Conservation (phyloP, 176 grass and related monocot genomes). For the Alopecurus myosuroides region DNA sequence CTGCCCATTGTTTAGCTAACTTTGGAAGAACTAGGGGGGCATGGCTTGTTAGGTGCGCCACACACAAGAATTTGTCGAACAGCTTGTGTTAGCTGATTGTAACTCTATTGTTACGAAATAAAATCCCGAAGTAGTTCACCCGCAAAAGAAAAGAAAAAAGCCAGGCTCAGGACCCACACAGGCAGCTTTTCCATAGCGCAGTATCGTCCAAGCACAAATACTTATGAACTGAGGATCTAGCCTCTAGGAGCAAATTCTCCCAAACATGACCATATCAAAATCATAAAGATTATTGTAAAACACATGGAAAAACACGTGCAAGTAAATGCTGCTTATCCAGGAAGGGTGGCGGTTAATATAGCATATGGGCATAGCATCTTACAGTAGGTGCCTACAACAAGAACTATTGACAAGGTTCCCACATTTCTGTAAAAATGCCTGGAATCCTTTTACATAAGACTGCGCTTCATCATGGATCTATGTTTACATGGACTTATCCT, state of each 20-base stretch:
- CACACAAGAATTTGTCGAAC: no score
- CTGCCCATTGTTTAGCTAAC: no score
- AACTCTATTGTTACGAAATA: no score
- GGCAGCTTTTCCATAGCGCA: not conserved
- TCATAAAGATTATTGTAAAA: not conserved
- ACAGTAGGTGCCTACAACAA: constrained; percentile 22
- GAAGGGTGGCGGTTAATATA: constrained; percentile 8
- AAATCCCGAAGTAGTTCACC: no score
- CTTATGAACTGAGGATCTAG: not conserved
- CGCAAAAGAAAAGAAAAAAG: no score
- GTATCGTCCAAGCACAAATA: not conserved
- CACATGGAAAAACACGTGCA: not conserved
- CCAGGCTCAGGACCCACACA: not conserved
- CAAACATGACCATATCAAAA: not conserved
- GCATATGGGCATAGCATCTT: constrained; percentile 21
- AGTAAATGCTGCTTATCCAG: not conserved
- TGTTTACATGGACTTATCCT: constrained; percentile 15
- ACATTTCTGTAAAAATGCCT: constrained; percentile 26
- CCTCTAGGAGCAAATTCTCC: not conserved
- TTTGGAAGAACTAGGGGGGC: no score
- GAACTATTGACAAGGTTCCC: constrained; percentile 22
- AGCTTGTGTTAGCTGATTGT: no score
- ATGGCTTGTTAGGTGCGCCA: no score
- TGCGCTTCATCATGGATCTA: not conserved
- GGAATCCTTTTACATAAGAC: constrained; percentile 15